Evolutionary conservation across 176 grass and related monocot species (phyloP).

Genomic region (Triticum aestivum): DNA sequence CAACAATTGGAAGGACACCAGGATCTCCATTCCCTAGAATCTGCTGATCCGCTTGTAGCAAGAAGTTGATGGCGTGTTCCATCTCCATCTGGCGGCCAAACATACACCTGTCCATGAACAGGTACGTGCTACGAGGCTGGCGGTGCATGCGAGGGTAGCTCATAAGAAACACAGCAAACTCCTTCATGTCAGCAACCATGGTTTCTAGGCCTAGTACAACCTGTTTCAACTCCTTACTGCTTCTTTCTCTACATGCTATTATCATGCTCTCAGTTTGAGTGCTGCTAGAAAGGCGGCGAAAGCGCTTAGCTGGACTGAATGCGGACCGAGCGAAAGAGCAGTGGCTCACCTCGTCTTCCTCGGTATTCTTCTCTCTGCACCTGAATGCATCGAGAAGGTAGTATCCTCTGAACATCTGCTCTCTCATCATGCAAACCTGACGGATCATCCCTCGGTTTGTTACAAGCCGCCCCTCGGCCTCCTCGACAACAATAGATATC

Average conservation of each 20-base stretch:
- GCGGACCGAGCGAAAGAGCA: not conserved
- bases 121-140: not conserved
- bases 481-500: not conserved
- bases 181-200: not conserved
- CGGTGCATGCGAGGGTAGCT: not conserved
- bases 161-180: not conserved
- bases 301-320: not conserved
- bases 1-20: not conserved
- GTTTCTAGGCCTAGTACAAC: not conserved
- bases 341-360: not conserved
- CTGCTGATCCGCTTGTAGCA: not conserved
- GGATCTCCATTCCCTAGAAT: not conserved
- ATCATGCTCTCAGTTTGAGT: not conserved
- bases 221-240: not conserved
- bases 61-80: not conserved
- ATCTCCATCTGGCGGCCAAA: not conserved
- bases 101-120: not conserved
- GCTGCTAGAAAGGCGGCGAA: not conserved
- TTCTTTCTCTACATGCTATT: not conserved
- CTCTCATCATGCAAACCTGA: not conserved
- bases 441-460: not conserved
- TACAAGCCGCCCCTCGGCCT: not conserved
- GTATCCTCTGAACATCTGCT: constrained; percentile 2
- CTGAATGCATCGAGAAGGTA: not conserved
- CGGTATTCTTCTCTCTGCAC: not conserved